Percentiles rank a stretch among this genome's conserved stretches.
Evolutionary conservation across 306 rosid species (phyloP).

Genomic region (Luffa acutangula): DNA sequence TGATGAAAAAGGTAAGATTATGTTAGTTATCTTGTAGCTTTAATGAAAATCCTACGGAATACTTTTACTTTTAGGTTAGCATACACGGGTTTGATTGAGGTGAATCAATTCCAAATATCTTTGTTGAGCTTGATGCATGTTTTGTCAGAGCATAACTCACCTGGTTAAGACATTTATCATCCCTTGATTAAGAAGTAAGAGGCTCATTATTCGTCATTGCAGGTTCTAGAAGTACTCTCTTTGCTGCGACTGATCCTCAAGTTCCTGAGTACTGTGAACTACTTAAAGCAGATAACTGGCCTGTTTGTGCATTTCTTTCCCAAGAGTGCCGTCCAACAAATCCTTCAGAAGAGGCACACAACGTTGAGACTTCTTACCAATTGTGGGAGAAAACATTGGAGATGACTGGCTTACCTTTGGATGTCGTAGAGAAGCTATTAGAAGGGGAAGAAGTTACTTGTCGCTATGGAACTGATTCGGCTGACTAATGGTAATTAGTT

Average conservation of each 20-base stretch:
- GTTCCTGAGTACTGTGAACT: slow-evolving; percentile 79
- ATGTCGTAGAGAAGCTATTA: slow-evolving; percentile 64
- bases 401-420: slow-evolving; percentile 71
- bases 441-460: slow-evolving; percentile 64
- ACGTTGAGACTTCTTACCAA: slow-evolving; percentile 36
- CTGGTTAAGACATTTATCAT: too few species aligned
- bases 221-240: slow-evolving; percentile 91
- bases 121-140: background rate
- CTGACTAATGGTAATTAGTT: slow-evolving; percentile 1
- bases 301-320: slow-evolving; percentile 78
- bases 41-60: background rate
- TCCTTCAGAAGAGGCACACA: slow-evolving; percentile 92
- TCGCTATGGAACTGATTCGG: slow-evolving; percentile 36
- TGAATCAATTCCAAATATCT: background rate
- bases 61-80: background rate
- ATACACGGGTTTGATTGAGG: background rate
- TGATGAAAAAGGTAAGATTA: background rate
- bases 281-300: slow-evolving; percentile 81
- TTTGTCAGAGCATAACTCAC: too few species aligned
- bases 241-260: slow-evolving; percentile 94
- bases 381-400: slow-evolving; percentile 93
- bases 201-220: slow-evolving; percentile 17
- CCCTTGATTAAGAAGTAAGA: too few species aligned
- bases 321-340: slow-evolving; percentile 80
- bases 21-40: background rate